Evolutionary conservation across 169 alveolate genomes (phyloP), one percentile per base, ranked within the genome.

Genomic region (Plasmodium gonderi): DNA sequence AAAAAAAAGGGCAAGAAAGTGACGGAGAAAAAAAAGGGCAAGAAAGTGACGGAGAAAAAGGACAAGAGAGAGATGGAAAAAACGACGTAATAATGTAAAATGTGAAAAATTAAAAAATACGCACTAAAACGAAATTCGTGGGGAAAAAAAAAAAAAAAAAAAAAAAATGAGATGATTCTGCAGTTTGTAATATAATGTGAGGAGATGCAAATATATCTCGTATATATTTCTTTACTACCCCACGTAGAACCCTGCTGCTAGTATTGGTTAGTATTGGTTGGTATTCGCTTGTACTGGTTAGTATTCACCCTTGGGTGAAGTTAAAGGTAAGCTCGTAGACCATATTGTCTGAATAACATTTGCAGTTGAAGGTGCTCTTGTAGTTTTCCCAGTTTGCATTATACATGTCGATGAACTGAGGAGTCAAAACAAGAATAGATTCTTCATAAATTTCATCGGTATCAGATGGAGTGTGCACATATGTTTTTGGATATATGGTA

Each of bases 401-500:
- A 38, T 44, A 68, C 0, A 6, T 47, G 23, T 72, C 40, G 20
- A 82, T 14, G 42, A 69, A 82, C 26, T 44, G 20, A n/a, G 33
- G 38, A 0, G 72, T 45, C 23, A 82, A 26, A 42, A 74, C 65
- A 1, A 82, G 65, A 9, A 20, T n/a, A 3, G 92, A 82, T 60
- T 82, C 92, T 42, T 82, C 92, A 75, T 69, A 82, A 1, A 49
- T 0, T 3, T 69, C 44, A 20, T 8, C 20, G 3, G 6, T 54
- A 11, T 9, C 36, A 1, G 77, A 20, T 12, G 72, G 14, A 1
- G 1, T 74, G 60, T 82, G 36, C 0, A 82, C 38, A 6, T 82
- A 82, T 8, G 60, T 82, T 42, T 82, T 82, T 0, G 92, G 92
- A 17, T 68, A 82, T 47, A 82, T 49, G 36, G 75, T 82, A 40